Evolutionary conservation across 495 filamentous ascomycete species (phyloP).

Genomic region (Emericellopsis terricola): DNA sequence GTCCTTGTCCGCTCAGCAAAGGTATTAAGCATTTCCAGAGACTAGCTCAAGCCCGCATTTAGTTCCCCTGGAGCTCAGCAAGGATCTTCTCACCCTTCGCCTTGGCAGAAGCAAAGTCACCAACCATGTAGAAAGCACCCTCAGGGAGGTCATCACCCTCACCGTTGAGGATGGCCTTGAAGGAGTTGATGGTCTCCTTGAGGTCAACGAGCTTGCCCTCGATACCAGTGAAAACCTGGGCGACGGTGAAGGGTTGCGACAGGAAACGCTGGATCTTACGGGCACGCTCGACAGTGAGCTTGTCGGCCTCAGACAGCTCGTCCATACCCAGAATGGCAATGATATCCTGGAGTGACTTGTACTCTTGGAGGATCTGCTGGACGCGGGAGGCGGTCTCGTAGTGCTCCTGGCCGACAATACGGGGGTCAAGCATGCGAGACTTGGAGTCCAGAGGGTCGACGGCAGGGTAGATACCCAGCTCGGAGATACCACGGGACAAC

Average conservation of each 20-base stretch:
- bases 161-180: slow-evolving; percentile 94
- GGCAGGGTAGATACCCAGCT: slow-evolving; percentile 99
- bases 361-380: slow-evolving; percentile 98
- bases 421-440: slow-evolving; percentile 98
- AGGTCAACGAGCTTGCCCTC: slow-evolving; percentile 92
- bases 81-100: slow-evolving; percentile 99
- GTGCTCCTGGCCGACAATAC: slow-evolving; percentile 94
- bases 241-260: slow-evolving; percentile 96
- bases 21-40: slow-evolving; percentile 7
- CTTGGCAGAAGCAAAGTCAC: slow-evolving; percentile 80
- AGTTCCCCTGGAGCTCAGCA: slow-evolving; percentile 72
- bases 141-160: slow-evolving; percentile 93
- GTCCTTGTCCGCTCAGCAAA: background rate
- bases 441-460: slow-evolving; percentile 99
- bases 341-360: slow-evolving; percentile 99
- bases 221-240: slow-evolving; percentile 98
- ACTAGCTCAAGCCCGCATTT: slow-evolving; percentile 23
- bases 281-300: slow-evolving; percentile 99
- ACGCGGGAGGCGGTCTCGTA: slow-evolving; percentile 87
- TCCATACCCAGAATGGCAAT: slow-evolving; percentile 99
- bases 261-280: slow-evolving; percentile 99
- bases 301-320: slow-evolving; percentile 95
- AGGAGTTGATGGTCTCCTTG: slow-evolving; percentile 92
- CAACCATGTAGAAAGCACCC: slow-evolving; percentile 97
- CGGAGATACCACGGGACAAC: slow-evolving; percentile 99